Base-by-base conservation (phyloP, 1,284 basidiomycete genomes). In the Naganishia albida region DNA sequence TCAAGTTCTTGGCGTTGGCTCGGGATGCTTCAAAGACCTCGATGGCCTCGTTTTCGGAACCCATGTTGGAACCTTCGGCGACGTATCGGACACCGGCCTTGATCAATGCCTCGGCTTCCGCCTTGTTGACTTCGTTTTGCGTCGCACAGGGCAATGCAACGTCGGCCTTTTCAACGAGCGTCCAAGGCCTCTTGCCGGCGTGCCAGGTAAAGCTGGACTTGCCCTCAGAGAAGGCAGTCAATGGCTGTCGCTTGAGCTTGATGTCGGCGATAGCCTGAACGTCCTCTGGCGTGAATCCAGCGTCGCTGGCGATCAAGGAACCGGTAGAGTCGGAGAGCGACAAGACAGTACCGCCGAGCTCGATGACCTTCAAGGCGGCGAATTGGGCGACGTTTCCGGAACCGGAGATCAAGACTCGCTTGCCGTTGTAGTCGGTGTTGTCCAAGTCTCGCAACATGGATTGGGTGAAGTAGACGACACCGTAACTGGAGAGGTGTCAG, bases 311-410 rank as follows among this genome's bases (percentile, higher is more conserved):
- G 75, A 90, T 83, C 70, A 90, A 81, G 10, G 87, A 79, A 66
- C 89, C 89, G 75, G 85, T 86, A 68, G 88, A 90, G 81, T 91
- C 89, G 70, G 87, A 89, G 69, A 91, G 84, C n/a, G 88, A 86
- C 72, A 88, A 80, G 62, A 90, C 88, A 65, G 81, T 85, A 65
- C 84, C 88, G 64, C 88, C 89, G 72, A 90, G 86, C 78, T 89
- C 87, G 76, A 91, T 84, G 67, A 88, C 85, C 80, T 90, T 90
- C 76, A 89, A 83, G 3, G 89, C 89, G 57, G 88, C 89, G 81
- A 83, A 91, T 76, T 89, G 87, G 46, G 87, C 85, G 68, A 89
- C 88, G 77, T 89, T 88, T 34, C 87, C 87, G 28, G 86, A 83
- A 69, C 86, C 88, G 30, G 88, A 89, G 79, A 91, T 85, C 70